Evolutionary conservation across 495 filamentous ascomycete species (phyloP), one percentile per base, ranked within the genome.

Genomic region (Neurospora hispaniola): DNA sequence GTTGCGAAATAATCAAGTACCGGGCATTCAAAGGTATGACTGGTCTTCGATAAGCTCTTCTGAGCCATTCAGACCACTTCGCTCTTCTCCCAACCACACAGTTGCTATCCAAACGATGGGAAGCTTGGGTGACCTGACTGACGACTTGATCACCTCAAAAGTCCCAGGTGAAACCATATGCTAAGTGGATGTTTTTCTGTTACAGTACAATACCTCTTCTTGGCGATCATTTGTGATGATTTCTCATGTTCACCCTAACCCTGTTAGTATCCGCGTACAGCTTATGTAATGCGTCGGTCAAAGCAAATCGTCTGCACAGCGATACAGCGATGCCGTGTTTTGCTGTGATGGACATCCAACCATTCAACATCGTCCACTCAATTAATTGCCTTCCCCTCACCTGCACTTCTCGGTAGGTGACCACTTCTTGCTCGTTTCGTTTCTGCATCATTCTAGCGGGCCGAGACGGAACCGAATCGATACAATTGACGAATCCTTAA

Each of bases 381-480:
- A 5, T 6, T 5, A 1, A 0, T 14, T 46, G n/a, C 54, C 12
- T 62, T 62, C 16, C 48, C 20, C 70, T 77, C 76, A 79, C 48
- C 54, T 62, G 23, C 54, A 62, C 23, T 62, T 39, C 14, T 62
- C 23, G 54, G 54, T 62, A 62, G 23, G 48, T 62, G 48, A 73
- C 71, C 70, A 72, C 41, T 73, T 48, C 72, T 75, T 74, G 78
- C 75, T 75, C 73, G 68, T 62, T 72, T 14, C 59, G 68, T 62
- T 72, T 14, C 59, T 46, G 35, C n/a, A 18, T 71, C 43, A 20
- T 62, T 27, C 44, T 66, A 38, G 69, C 72, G 59, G 43, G 69
- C 72, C 71, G 69, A 31, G 44, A 16, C 70, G 10, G 16, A 73
- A 38, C 35, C 35, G 35, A 38, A 38, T 38, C 35, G 35, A 38